These are phyloP conservation scores for Botrytis squamosa DNA, from an alignment of 2,329 filamentous ascomycete species.

Conservation along the genomic window DNA sequence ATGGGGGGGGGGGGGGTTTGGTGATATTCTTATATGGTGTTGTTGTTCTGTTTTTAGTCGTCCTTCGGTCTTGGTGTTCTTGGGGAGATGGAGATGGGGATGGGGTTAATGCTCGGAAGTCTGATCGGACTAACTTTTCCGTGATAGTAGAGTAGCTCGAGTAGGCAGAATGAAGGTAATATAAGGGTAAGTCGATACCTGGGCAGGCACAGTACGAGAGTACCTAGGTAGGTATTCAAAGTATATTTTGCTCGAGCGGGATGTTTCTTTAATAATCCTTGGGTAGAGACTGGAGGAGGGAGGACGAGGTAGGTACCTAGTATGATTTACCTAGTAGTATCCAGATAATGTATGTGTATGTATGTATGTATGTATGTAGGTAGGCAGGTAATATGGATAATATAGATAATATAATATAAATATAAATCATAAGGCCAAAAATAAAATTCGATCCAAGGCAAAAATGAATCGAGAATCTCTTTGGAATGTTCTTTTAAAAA, in stretches of 20 bases:
- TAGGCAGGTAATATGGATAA: too few species aligned
- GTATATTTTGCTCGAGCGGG: not conserved
- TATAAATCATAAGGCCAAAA: not conserved
- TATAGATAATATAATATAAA: not conserved
- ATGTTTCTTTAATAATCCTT: not conserved
- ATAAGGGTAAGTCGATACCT: not conserved
- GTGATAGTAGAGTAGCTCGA: too few species aligned
- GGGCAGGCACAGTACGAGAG: too few species aligned
- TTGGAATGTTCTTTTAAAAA: constrained; percentile 5
- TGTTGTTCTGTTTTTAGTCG: constrained; percentile 16
- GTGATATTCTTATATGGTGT: constrained; percentile 9
- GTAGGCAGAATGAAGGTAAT: not conserved
- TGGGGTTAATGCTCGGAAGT: constrained; percentile 2
- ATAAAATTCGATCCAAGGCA: not conserved
- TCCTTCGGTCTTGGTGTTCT: not conserved
- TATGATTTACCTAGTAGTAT: not conserved
- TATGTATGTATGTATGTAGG: not conserved
- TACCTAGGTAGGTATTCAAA: not conserved
- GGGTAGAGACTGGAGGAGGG: not conserved
- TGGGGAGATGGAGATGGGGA: not conserved
- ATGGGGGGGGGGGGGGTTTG: not conserved
- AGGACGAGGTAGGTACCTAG: not conserved
- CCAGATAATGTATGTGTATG: not conserved
- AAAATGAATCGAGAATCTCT: constrained; percentile 1
- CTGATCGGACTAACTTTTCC: not conserved